Conservation (phyloP, 805 yeast genomes). For the Cyberlindnera lachancei region DNA sequence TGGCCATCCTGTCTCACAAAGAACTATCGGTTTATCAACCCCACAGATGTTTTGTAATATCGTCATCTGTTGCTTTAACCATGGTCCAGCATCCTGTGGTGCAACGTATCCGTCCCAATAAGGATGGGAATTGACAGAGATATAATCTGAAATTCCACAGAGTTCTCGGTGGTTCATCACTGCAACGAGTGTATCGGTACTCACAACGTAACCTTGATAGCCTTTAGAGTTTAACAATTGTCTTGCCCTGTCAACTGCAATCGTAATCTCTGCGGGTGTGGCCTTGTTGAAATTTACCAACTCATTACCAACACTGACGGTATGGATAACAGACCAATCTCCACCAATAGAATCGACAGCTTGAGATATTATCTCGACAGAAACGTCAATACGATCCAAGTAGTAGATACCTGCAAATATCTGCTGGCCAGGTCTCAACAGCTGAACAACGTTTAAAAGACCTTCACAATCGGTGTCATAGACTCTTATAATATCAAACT, state of each 20-base stretch:
- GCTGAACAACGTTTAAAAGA: slow-evolving; percentile 42
- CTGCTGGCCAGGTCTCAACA: slow-evolving; percentile 40
- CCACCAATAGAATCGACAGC: slow-evolving; percentile 38
- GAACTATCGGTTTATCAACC: slow-evolving; percentile 23
- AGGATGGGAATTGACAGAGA: slow-evolving; percentile 63
- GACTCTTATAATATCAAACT: slow-evolving; percentile 46
- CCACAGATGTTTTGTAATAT: slow-evolving; percentile 40
- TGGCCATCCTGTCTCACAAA: slow-evolving; percentile 70
- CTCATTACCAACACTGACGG: slow-evolving; percentile 60
- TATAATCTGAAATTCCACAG: slow-evolving; percentile 50
- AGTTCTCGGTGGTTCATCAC: slow-evolving; percentile 40
- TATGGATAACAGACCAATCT: slow-evolving; percentile 55
- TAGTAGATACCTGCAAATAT: slow-evolving; percentile 54
- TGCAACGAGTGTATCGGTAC: slow-evolving; percentile 60
- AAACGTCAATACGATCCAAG: slow-evolving; percentile 34
- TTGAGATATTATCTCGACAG: slow-evolving; percentile 33
- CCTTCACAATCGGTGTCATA: slow-evolving; percentile 59
- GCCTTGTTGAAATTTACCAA: slow-evolving; percentile 47
- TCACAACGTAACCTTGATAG: slow-evolving; percentile 47
- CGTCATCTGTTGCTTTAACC: slow-evolving; percentile 40
- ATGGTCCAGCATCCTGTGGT: slow-evolving; percentile 47
- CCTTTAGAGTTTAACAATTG: slow-evolving; percentile 36
- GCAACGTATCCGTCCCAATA: slow-evolving; percentile 50
- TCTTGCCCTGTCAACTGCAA: slow-evolving; percentile 41
- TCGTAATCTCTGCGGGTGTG: slow-evolving; percentile 36